phyloP scores from a whole-genome alignment of 129 eudicot species.

The Daucus carota region DH1_v3.0 NC_030382.2:28698001-28698500 shows the following conservation, averaged over 20 bases:
- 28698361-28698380: neutral
- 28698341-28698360: neutral
- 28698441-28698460: neutral
- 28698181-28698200: neutral
- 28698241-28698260: neutral
- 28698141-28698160: neutral
- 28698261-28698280: no score
- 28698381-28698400: neutral
- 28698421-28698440: neutral
- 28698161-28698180: neutral
- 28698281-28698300: neutral
- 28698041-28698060: neutral
- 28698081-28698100: neutral
- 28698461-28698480: neutral
- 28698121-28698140: no score
- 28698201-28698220: no score
- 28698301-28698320: neutral
- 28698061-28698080: no score
- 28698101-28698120: no score
- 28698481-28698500: neutral
- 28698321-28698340: neutral
- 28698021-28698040: neutral
- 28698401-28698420: neutral
- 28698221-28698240: neutral
- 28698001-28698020: no score